Conservation (phyloP, 169 alveolate genomes). For the Cytauxzoon felis region DNA sequence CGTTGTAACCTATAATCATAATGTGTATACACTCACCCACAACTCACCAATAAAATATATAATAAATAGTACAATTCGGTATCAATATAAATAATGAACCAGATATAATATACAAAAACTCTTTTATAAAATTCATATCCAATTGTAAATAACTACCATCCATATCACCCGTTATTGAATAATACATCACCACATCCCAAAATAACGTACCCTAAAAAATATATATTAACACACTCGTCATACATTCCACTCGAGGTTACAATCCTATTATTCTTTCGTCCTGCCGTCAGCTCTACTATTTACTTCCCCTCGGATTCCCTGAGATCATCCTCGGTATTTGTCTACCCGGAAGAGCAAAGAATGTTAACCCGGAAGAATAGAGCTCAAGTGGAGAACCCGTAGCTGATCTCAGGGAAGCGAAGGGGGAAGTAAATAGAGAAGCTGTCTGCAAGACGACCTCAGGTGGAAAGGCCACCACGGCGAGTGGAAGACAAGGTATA, state of each 20-base stretch:
- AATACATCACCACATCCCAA: conserved; percentile 47
- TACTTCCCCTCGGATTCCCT: no score
- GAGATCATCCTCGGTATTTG: no score
- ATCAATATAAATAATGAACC: conserved; percentile 42
- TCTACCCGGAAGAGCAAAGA: no score
- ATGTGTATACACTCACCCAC: background rate
- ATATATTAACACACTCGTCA: background rate
- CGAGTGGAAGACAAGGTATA: no score
- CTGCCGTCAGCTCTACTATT: no score
- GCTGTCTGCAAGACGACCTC: no score
- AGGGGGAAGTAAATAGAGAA: no score
- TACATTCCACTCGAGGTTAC: background rate
- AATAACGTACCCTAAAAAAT: conserved; percentile 27
- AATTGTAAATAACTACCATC: conserved; percentile 10
- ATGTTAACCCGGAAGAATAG: no score
- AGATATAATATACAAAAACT: conserved; percentile 31
- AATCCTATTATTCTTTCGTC: no score
- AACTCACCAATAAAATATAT: conserved; percentile 61
- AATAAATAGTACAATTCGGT: conserved; percentile 61
- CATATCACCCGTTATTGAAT: conserved; percentile 16
- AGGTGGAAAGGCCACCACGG: no score
- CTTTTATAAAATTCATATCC: conserved; percentile 46
- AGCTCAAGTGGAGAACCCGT: no score
- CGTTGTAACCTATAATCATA: conserved; percentile 50
- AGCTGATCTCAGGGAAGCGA: no score